A percentile compares a stretch with the other conserved stretches of the same genome.
Conservation (phyloP, 1,284 basidiomycete species). For the Cryptococcus jaspeensis region DNA sequence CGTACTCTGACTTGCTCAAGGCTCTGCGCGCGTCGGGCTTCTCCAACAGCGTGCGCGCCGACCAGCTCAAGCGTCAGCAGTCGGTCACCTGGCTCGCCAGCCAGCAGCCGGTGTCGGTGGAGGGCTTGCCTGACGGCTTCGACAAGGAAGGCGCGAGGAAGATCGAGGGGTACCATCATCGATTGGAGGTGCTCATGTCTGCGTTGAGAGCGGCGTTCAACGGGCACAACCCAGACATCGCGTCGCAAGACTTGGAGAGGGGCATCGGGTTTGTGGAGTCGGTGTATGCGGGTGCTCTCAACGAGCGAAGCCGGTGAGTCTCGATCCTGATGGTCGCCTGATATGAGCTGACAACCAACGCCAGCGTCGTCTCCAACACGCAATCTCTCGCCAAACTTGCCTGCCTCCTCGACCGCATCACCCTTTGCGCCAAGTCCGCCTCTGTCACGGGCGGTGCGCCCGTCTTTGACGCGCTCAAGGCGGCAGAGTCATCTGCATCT, state of each 20-base stretch:
- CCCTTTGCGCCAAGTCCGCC: constrained; percentile 21
- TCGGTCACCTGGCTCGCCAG: constrained; percentile 67
- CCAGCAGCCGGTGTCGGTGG: constrained; percentile 23
- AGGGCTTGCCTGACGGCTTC: constrained; percentile 19
- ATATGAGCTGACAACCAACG: neutral
- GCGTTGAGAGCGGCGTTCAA: constrained; percentile 65
- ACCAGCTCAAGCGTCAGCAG: constrained; percentile 64
- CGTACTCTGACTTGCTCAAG: constrained; percentile 87
- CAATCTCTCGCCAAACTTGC: constrained; percentile 8
- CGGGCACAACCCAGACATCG: constrained; percentile 75
- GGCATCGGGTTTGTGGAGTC: constrained; percentile 80
- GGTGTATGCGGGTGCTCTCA: constrained; percentile 64
- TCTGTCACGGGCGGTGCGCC: constrained; percentile 24
- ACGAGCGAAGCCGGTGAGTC: constrained; percentile 53
- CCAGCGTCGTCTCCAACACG: constrained; percentile 10
- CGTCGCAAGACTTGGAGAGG: constrained; percentile 78
- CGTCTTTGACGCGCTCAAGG: constrained; percentile 15
- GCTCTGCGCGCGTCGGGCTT: constrained; percentile 82
- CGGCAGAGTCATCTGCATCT: constrained; percentile 20
- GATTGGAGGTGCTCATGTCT: constrained; percentile 68
- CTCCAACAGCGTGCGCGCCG: constrained; percentile 68
- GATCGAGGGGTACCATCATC: constrained; percentile 68
- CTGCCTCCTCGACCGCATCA: constrained; percentile 9
- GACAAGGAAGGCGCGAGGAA: constrained; percentile 25
- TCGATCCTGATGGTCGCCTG: neutral